Conservation (phyloP, 768 basidiomycete species). For the Termitomyces sp. region DNA sequence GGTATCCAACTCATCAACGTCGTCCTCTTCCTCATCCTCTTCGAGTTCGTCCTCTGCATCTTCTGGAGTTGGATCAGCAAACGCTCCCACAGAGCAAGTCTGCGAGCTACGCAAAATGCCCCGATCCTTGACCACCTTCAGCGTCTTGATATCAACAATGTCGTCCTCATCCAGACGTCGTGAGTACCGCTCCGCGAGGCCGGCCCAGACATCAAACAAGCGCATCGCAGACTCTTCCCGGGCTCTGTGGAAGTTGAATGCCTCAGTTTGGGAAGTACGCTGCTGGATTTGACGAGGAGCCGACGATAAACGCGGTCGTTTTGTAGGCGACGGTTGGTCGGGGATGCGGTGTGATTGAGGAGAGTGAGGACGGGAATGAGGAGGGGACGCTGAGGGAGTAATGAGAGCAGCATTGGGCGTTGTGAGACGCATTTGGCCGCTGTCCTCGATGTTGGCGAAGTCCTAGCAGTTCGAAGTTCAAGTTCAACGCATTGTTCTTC, state of each 20-base stretch:
- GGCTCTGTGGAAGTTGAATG: constrained; percentile 43
- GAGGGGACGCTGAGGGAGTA: constrained; percentile 51
- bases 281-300: constrained; percentile 31
- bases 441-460: constrained; percentile 1
- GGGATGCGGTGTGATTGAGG: constrained; percentile 19
- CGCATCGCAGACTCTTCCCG: constrained; percentile 52
- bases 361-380: constrained; percentile 19
- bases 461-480: neutral
- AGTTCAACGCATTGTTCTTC: neutral
- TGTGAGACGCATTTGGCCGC: neutral
- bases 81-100: constrained; percentile 46
- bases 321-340: constrained; percentile 35
- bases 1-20: constrained; percentile 54
- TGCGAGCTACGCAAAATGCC: constrained; percentile 50
- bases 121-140: constrained; percentile 60
- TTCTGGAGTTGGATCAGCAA: constrained; percentile 31
- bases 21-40: constrained; percentile 46
- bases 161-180: constrained; percentile 73
- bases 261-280: constrained; percentile 21
- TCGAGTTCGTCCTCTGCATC: constrained; percentile 30
- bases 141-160: constrained; percentile 63
- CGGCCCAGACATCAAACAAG: constrained; percentile 58
- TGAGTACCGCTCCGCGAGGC: constrained; percentile 63
- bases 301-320: constrained; percentile 43
- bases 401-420: constrained; percentile 27